Conservation (phyloP, 345 rosid genomes). For the Lumnitzera littorea region DNA sequence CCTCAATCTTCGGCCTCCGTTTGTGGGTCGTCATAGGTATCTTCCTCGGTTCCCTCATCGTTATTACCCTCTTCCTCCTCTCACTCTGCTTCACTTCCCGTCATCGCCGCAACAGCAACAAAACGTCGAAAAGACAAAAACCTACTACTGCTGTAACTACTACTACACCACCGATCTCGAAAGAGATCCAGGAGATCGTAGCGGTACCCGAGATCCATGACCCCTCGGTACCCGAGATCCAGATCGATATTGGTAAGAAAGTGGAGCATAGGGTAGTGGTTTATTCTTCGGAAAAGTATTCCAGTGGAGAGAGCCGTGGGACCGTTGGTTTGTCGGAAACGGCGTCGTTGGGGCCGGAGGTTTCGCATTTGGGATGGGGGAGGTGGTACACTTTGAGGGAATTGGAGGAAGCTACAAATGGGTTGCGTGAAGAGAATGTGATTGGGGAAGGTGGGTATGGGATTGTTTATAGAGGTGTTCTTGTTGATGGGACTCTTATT, state of each 20-base stretch:
- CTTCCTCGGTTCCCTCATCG: conserved; percentile 73
- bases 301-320: conserved; percentile 84
- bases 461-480: conserved; percentile 75
- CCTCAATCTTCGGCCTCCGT: conserved; percentile 83
- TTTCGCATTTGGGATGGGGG: conserved; percentile 97
- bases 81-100: conserved; percentile 86
- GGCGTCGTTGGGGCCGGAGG: conserved; percentile 76
- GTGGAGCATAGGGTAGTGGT: conserved; percentile 76
- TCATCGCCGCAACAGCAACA: conserved; percentile 38
- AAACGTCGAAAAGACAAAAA: background rate
- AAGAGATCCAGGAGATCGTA: conserved; percentile 81
- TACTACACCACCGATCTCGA: conserved; percentile 61
- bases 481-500: conserved; percentile 68
- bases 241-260: conserved; percentile 70
- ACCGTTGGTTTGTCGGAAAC: conserved; percentile 49
- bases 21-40: conserved; percentile 92
- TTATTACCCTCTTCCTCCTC: conserved; percentile 72
- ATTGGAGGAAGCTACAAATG: conserved; percentile 79
- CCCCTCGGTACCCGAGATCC: conserved; percentile 62
- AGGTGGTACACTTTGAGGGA: conserved; percentile 91
- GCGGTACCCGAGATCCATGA: conserved; percentile 27
- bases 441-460: conserved; percentile 99
- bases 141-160: conserved; percentile 12
- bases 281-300: conserved; percentile 42
- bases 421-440: conserved; percentile 82